A percentile compares a stretch with the other conserved stretches of the same genome.
Evolutionary conservation across 768 basidiomycete species (phyloP).

Genomic region (Naganishia kalamii): DNA sequence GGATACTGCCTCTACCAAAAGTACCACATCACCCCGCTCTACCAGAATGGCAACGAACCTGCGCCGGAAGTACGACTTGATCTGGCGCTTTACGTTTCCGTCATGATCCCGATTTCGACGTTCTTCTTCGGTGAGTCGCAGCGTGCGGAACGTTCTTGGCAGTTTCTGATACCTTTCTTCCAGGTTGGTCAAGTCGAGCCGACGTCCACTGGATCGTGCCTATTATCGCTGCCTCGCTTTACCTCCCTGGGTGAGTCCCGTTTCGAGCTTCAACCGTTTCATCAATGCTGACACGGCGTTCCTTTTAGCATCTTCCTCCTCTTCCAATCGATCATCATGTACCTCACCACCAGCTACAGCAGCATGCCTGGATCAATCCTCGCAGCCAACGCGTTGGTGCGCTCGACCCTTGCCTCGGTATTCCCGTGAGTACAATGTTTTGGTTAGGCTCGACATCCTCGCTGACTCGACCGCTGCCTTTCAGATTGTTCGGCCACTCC

Average conservation of each 20-base stretch:
- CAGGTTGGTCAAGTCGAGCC: slow-evolving; percentile 20
- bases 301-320: slow-evolving; percentile 19
- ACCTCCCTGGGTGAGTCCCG: slow-evolving; percentile 1
- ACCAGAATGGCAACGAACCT: slow-evolving; percentile 2
- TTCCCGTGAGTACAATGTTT: slow-evolving; percentile 12
- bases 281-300: background rate
- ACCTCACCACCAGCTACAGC: slow-evolving; percentile 16
- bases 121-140: slow-evolving; percentile 20
- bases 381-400: slow-evolving; percentile 16
- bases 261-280: too few species aligned
- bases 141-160: background rate
- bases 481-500: slow-evolving; percentile 18
- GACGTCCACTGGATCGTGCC: slow-evolving; percentile 27
- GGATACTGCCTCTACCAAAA: slow-evolving; percentile 19
- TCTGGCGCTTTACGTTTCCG: slow-evolving; percentile 5
- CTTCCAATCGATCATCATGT: slow-evolving; percentile 25
- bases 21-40: slow-evolving; percentile 15
- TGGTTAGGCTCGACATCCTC: background rate
- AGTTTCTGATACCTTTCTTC: background rate
- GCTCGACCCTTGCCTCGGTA: slow-evolving; percentile 12
- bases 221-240: slow-evolving; percentile 19
- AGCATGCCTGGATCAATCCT: slow-evolving; percentile 9
- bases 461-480: background rate
- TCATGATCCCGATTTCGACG: slow-evolving; percentile 21
- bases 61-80: slow-evolving; percentile 19